A percentile compares a stretch with the other conserved stretches of the same genome.
Evolutionary conservation across 805 yeast genomes (phyloP).

Genomic region (Candida ponderosae): DNA sequence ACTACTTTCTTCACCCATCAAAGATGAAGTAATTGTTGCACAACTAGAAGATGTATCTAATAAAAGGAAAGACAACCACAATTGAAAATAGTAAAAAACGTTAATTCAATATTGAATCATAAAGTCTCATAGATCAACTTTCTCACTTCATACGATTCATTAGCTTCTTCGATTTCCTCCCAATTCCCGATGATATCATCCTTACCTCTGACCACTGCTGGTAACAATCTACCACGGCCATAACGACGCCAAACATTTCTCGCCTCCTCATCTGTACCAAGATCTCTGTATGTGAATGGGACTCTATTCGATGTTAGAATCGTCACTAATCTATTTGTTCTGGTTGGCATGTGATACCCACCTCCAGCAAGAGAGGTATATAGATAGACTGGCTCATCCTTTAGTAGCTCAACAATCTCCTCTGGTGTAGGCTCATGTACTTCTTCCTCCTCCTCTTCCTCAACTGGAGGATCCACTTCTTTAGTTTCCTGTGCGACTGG

Average conservation of each 20-base stretch:
- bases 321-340: conserved; percentile 70
- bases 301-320: conserved; percentile 70
- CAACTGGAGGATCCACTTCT: background rate
- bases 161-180: conserved; percentile 80
- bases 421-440: conserved; percentile 19
- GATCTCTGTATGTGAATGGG: conserved; percentile 60
- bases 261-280: conserved; percentile 85
- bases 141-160: conserved; percentile 64
- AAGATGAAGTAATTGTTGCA: too few relatives aligned
- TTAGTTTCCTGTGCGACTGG: conserved; percentile 1
- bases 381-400: conserved; percentile 56
- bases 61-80: too few relatives aligned
- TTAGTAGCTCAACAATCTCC: conserved; percentile 19
- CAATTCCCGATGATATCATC: conserved; percentile 81
- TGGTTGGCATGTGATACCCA: conserved; percentile 68
- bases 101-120: conserved; percentile 15
- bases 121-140: conserved; percentile 60
- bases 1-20: too few relatives aligned
- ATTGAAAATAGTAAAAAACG: too few relatives aligned
- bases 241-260: conserved; percentile 76
- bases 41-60: too few relatives aligned
- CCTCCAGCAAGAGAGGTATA: conserved; percentile 84
- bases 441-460: background rate
- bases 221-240: conserved; percentile 64
- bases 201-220: conserved; percentile 78